Percentiles rank a stretch among this genome's conserved stretches.
phyloP scores from a whole-genome alignment of 225 moss, liverwort and hornwort genomes.

The Straminergon stramineum region DNA sequence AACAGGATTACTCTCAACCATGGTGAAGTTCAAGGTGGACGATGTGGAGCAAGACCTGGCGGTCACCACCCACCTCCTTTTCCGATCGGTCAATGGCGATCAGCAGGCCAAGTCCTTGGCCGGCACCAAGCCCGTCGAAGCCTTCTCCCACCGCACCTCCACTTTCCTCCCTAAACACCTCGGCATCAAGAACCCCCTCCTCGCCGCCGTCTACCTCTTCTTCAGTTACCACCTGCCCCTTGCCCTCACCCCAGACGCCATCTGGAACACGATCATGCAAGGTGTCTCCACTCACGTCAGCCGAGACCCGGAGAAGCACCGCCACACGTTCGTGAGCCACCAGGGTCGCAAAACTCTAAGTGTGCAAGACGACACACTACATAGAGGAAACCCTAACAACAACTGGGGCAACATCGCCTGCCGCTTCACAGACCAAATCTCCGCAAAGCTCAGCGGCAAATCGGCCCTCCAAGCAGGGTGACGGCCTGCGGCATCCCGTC shows the following conservation, averaged over 20 bases:
- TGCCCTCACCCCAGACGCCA: not conserved
- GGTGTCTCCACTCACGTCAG: slow-evolving; percentile 11
- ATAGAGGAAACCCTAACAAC: not conserved
- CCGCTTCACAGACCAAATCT: not conserved
- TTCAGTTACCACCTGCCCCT: slow-evolving; percentile 4
- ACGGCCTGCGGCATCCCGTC: not conserved
- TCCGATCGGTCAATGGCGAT: not conserved
- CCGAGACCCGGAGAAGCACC: slow-evolving; percentile 16
- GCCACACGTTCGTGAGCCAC: slow-evolving; percentile 13
- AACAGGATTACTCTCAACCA: not conserved
- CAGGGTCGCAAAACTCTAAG: not conserved
- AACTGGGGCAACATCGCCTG: not conserved
- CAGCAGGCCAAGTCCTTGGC: not conserved
- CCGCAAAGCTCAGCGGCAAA: not conserved
- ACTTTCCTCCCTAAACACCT: not conserved
- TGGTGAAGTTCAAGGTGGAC: slow-evolving; percentile 1
- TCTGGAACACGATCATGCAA: slow-evolving; percentile 22
- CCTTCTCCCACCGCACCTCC: not conserved
- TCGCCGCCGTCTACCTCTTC: not conserved
- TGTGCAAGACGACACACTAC: not conserved
- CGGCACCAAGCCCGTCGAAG: not conserved
- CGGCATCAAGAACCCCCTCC: not conserved
- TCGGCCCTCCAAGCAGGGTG: not conserved
- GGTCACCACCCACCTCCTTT: not conserved
- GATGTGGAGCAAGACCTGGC: not conserved